Evolutionary conservation across 768 basidiomycete genomes (phyloP).

Genomic region (Cystofilobasidium capitatum): DNA sequence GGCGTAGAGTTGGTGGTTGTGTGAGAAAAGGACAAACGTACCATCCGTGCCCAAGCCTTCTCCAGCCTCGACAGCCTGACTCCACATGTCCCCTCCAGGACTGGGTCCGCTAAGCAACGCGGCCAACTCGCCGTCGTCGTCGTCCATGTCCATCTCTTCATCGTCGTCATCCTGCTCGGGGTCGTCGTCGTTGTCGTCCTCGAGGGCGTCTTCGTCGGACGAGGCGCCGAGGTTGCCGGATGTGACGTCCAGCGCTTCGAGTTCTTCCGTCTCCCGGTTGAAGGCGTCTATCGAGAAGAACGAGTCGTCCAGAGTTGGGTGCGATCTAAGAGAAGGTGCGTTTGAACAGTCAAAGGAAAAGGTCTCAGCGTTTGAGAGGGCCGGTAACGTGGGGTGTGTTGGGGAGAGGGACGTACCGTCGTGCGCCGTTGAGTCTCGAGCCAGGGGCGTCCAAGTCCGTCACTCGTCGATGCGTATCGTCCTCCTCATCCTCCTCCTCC

Average conservation of each 20-base stretch:
- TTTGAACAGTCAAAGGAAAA: background rate
- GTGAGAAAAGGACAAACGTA: background rate
- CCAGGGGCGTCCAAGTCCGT: constrained; percentile 36
- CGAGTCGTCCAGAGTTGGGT: constrained; percentile 64
- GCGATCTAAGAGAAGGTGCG: constrained; percentile 27
- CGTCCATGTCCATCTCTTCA: constrained; percentile 37
- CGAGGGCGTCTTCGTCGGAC: constrained; percentile 40
- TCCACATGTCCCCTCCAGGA: constrained; percentile 21
- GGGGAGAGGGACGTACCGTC: constrained; percentile 7
- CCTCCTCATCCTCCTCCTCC: constrained; percentile 33
- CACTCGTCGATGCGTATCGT: constrained; percentile 34
- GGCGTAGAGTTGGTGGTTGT: background rate
- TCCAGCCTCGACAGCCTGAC: constrained; percentile 14
- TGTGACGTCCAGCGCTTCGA: constrained; percentile 57
- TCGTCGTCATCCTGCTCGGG: constrained; percentile 47
- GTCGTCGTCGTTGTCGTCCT: constrained; percentile 47
- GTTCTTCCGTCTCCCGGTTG: constrained; percentile 71
- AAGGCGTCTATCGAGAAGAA: constrained; percentile 85
- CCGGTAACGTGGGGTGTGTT: background rate
- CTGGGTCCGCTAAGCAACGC: constrained; percentile 26
- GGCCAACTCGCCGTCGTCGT: constrained; percentile 36
- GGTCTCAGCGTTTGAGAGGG: background rate
- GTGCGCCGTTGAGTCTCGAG: background rate
- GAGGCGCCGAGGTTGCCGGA: constrained; percentile 43
- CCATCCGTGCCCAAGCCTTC: constrained; percentile 27